Percentiles rank a stretch among this genome's conserved stretches.
phyloP scores from a whole-genome alignment of 768 basidiomycete species.

The Phylloporus arenicola region DNA sequence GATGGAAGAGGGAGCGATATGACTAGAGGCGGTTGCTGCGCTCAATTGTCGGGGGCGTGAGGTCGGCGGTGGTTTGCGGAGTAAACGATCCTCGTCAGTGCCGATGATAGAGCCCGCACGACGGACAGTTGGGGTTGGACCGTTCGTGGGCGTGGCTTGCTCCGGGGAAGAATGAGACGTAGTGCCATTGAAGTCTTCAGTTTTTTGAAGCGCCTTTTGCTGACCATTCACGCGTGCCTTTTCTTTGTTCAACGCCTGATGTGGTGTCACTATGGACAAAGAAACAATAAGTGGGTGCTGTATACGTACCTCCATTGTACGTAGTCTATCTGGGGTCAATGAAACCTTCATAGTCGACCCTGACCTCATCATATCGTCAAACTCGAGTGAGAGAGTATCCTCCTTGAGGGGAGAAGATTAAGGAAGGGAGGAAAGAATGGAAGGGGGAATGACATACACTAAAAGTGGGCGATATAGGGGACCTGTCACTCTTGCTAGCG shows the following conservation, averaged over 20 bases:
- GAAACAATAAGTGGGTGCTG: slow-evolving; percentile 15
- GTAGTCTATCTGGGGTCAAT: slow-evolving; percentile 88
- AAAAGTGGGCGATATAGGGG: slow-evolving; percentile 31
- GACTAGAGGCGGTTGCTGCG: slow-evolving; percentile 37
- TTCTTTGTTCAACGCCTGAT: slow-evolving; percentile 70
- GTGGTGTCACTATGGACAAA: slow-evolving; percentile 6
- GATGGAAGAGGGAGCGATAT: slow-evolving; percentile 21
- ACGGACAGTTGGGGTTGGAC: slow-evolving; percentile 44
- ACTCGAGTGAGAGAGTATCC: slow-evolving; percentile 63
- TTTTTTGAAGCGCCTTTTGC: slow-evolving; percentile 18
- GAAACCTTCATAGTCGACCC: slow-evolving; percentile 93
- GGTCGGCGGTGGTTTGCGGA: slow-evolving; percentile 31
- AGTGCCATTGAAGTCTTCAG: slow-evolving; percentile 21
- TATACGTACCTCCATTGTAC: slow-evolving; percentile 82
- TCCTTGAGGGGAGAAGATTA: slow-evolving; percentile 36
- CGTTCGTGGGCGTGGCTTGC: slow-evolving; percentile 18
- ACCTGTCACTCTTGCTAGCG: slow-evolving; percentile 29
- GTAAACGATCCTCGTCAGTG: slow-evolving; percentile 45
- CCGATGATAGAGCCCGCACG: slow-evolving; percentile 61
- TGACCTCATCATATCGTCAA: slow-evolving; percentile 89
- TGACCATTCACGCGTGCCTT: slow-evolving; percentile 39
- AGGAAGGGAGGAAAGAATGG: background rate
- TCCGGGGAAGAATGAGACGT: slow-evolving; percentile 17
- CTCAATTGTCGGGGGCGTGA: slow-evolving; percentile 45
- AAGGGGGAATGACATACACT: slow-evolving; percentile 23